These are phyloP conservation scores for Fusarium avenaceum DNA, from an alignment of 2,329 filamentous ascomycete genomes.

Conservation along the genomic window DNA sequence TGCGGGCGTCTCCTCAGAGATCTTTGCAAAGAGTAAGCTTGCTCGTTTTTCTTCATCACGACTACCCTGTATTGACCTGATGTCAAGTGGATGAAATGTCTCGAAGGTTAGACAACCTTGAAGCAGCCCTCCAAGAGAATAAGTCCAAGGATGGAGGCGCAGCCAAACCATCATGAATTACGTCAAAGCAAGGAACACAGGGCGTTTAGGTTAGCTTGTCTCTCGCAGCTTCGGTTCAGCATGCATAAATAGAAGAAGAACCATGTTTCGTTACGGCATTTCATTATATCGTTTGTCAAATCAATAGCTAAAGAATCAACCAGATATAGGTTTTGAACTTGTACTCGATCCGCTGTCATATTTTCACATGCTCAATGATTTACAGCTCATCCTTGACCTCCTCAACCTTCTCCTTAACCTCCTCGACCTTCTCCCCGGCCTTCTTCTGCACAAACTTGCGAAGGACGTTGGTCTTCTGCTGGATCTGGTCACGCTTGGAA, in stretches of 20 bases:
- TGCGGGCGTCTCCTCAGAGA: conserved; percentile 84
- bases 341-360: conserved; percentile 27
- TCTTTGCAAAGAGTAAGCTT: conserved; percentile 85
- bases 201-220: conserved; percentile 38
- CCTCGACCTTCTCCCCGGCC: conserved; percentile 72
- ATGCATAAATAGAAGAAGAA: conserved; percentile 23
- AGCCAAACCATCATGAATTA: conserved; percentile 52
- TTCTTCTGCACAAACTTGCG: conserved; percentile 78
- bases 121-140: conserved; percentile 75
- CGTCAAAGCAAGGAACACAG: conserved; percentile 6
- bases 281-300: conserved; percentile 36
- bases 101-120: conserved; percentile 84
- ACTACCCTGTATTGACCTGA: conserved; percentile 27
- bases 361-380: conserved; percentile 31
- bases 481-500: conserved; percentile 90
- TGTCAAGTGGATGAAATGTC: conserved; percentile 94
- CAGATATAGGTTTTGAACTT: conserved; percentile 35
- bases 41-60: neutral
- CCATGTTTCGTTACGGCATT: conserved; percentile 25
- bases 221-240: conserved; percentile 28
- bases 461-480: conserved; percentile 88
- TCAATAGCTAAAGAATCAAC: conserved; percentile 38
- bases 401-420: conserved; percentile 71
- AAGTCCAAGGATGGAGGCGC: conserved; percentile 60
- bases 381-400: conserved; percentile 64